Evolutionary conservation across 2,329 filamentous ascomycete genomes (phyloP), one percentile per base, ranked within the genome.

Genomic region (Hymenoscyphus fraxineus): DNA sequence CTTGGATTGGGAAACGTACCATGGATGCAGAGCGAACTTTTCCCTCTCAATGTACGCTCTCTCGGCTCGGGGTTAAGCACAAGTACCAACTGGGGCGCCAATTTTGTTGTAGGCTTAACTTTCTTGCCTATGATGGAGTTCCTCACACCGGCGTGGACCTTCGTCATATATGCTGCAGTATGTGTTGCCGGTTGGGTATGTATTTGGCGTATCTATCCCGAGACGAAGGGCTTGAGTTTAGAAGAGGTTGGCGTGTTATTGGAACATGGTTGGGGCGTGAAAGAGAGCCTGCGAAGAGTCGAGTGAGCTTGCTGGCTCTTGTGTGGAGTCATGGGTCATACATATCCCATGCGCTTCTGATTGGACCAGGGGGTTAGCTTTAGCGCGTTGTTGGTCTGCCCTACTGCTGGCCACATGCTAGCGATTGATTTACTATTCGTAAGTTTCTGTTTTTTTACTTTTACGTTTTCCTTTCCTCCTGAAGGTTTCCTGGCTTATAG

Each of bases 21-120:
- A 0, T 98, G 94, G 94, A 94, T 97, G 83, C 93, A 97, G 78
- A 92, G 89, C 70, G 94, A 98, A 78, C 84, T 97, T 39, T 97
- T 97, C 74, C 90, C 93, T 0, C 81, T 93, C 58, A 82, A 83
- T 38, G 90, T 93, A 57, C 86, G 91, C 59, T 88, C 88, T 4
- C 77, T 92, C 1, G 91, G 91, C 35, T 91, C 88, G 64, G 88
- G 88, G 0, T 76, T 92, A 5, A 85, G 89, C 1, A 94, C 93
- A 7, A 89, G 88, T 5, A 96, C 91, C 6, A 97, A 90, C 73
- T 98, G 94, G 94, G 85, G 83, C 3, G 88, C 89, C 31, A 98
- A 98, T 75, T 95, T 96, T 65, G 76, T 95, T 19, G 83, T 97
- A 1, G 93, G 93, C 0, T 78, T 96, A 66, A 95, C 92, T 0